A percentile compares a stretch with the other conserved stretches of the same genome.
phyloP scores from a whole-genome alignment of 2,329 filamentous ascomycete species.

The Diaporthe destruens region DNA sequence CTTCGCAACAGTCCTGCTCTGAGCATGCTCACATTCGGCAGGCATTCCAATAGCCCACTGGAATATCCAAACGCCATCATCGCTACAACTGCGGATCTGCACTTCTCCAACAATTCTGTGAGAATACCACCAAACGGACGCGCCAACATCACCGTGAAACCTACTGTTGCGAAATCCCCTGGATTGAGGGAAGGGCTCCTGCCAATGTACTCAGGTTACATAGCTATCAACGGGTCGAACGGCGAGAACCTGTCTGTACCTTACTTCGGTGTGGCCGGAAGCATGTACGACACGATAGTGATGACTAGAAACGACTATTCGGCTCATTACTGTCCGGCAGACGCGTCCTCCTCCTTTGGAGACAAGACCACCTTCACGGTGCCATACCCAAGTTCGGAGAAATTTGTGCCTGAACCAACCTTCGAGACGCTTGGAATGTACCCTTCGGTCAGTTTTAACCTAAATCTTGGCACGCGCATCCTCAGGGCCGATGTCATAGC shows the following conservation, averaged over 20 bases:
- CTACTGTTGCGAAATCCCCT: constrained; percentile 40
- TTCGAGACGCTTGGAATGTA: not conserved
- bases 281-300: constrained; percentile 44
- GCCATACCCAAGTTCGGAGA: constrained; percentile 39
- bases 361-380: constrained; percentile 47
- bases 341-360: constrained; percentile 26
- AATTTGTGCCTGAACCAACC: not conserved
- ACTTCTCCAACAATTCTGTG: constrained; percentile 43
- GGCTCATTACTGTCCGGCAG: constrained; percentile 39
- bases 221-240: constrained; percentile 55
- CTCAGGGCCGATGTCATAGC: constrained; percentile 46
- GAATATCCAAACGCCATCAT: constrained; percentile 34
- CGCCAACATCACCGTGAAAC: constrained; percentile 47
- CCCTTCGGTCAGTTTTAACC: constrained; percentile 32
- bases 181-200: constrained; percentile 46
- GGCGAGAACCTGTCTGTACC: constrained; percentile 53
- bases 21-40: constrained; percentile 53
- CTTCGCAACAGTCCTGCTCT: constrained; percentile 52
- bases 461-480: constrained; percentile 43
- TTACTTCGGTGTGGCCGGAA: constrained; percentile 54
- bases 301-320: constrained; percentile 36
- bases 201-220: constrained; percentile 59
- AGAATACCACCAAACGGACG: constrained; percentile 48
- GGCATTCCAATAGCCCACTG: not conserved
- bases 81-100: constrained; percentile 41